Evolutionary conservation across 192 early-diverging fungal species (phyloP).

Genomic region (Coemansia sp.): DNA sequence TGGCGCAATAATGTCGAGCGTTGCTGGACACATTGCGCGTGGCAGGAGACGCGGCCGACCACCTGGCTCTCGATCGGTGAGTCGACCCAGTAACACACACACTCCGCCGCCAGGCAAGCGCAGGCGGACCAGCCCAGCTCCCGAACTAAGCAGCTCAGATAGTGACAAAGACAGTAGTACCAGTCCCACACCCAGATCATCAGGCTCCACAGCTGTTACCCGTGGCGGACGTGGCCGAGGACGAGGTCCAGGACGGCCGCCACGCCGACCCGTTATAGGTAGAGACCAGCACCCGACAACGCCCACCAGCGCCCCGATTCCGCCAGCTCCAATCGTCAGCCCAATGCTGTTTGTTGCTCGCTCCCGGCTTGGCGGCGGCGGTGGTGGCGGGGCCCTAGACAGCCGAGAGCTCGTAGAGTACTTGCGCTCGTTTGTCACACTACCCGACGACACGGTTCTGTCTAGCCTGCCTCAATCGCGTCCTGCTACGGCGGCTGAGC

Average conservation of each 20-base stretch:
- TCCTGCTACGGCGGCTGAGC: constrained; percentile 10
- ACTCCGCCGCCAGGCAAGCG: background rate
- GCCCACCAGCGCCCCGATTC: background rate
- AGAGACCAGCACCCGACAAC: background rate
- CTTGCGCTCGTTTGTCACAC: constrained; percentile 34
- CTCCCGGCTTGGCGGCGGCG: background rate
- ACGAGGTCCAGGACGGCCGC: constrained; percentile 10
- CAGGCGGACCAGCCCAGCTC: background rate
- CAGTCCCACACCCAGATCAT: background rate
- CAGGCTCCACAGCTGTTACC: background rate
- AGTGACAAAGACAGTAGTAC: background rate
- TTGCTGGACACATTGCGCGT: constrained; percentile 28
- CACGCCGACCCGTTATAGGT: background rate
- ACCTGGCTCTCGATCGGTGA: constrained; percentile 25
- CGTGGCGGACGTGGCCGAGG: constrained; percentile 14
- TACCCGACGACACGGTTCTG: constrained; percentile 39
- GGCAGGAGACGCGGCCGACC: constrained; percentile 48
- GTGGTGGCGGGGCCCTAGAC: background rate
- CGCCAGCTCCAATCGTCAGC: constrained; percentile 8
- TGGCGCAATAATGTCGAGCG: constrained; percentile 17
- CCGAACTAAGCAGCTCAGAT: constrained; percentile 1
- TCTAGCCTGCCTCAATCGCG: constrained; percentile 17
- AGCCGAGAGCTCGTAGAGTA: constrained; percentile 20
- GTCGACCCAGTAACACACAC: constrained; percentile 6
- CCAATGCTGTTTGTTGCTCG: constrained; percentile 19